Evolutionary conservation across 2,329 filamentous ascomycete species (phyloP).

Genomic region (Escovopsis sp.): DNA sequence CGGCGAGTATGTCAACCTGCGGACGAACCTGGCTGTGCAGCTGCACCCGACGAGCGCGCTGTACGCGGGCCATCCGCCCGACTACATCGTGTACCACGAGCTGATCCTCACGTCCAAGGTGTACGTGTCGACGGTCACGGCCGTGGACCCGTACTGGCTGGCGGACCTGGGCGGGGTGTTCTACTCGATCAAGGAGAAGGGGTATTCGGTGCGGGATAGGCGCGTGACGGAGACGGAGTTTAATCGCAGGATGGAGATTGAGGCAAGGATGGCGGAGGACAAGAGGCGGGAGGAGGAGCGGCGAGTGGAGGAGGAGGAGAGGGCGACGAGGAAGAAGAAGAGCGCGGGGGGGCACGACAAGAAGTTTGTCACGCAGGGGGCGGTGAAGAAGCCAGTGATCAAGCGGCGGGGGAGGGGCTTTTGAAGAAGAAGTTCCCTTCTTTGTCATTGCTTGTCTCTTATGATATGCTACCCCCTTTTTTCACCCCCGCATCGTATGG

Average conservation of each 20-base stretch:
- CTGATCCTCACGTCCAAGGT: slow-evolving; percentile 92
- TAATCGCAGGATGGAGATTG: slow-evolving; percentile 84
- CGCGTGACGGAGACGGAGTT: slow-evolving; percentile 82
- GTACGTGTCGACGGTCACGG: slow-evolving; percentile 94
- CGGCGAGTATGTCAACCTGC: slow-evolving; percentile 92
- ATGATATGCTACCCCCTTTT: too few relatives aligned
- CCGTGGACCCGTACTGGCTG: slow-evolving; percentile 93
- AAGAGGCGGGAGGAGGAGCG: slow-evolving; percentile 51
- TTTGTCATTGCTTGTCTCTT: neutral
- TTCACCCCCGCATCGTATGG: too few relatives aligned
- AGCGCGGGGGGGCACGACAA: slow-evolving; percentile 21
- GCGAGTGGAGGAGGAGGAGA: slow-evolving; percentile 33
- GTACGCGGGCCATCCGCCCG: slow-evolving; percentile 87
- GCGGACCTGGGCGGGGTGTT: slow-evolving; percentile 94
- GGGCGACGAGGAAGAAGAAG: slow-evolving; percentile 22
- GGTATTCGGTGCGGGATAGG: slow-evolving; percentile 76
- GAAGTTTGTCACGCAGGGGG: slow-evolving; percentile 46
- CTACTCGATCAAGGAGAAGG: slow-evolving; percentile 95
- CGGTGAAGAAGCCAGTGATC: slow-evolving; percentile 43
- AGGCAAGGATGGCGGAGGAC: slow-evolving; percentile 80
- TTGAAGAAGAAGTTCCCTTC: slow-evolving; percentile 14
- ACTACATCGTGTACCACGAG: slow-evolving; percentile 97
- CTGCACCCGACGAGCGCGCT: slow-evolving; percentile 87
- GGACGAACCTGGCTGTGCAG: slow-evolving; percentile 86
- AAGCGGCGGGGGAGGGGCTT: slow-evolving; percentile 42